Percentiles rank a stretch among this genome's conserved stretches.
phyloP scores from a whole-genome alignment of 2,329 filamentous ascomycete species.

The Apiospora saccharicola region DNA sequence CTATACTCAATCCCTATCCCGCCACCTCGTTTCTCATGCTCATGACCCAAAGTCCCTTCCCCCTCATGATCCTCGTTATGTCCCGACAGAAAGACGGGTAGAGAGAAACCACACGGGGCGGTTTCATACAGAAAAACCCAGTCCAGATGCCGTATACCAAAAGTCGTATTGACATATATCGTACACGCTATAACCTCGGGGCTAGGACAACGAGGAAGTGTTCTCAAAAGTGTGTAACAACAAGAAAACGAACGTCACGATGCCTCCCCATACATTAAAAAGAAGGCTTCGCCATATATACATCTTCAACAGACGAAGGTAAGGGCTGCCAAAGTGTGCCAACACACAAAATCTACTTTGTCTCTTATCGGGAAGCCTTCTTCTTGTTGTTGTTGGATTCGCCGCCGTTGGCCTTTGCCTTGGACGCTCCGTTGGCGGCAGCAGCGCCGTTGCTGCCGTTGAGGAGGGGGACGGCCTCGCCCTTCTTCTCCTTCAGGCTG shows the following conservation, averaged over 20 bases:
- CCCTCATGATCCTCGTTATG: not conserved
- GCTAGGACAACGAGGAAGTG: not conserved
- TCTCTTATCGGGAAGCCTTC: slow-evolving; percentile 27
- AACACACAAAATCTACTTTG: not conserved
- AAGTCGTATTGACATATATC: not conserved
- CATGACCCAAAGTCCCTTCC: too few species aligned
- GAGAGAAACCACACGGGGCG: not conserved
- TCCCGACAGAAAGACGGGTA: not conserved
- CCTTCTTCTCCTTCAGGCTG: slow-evolving; percentile 35
- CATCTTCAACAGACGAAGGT: not conserved
- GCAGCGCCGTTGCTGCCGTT: slow-evolving; percentile 38
- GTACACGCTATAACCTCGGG: not conserved
- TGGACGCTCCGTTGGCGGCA: slow-evolving; percentile 34
- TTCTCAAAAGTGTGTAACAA: not conserved
- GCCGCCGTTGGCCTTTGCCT: slow-evolving; percentile 33
- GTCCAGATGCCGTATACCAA: not conserved
- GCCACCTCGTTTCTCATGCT: not conserved
- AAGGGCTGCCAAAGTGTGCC: not conserved
- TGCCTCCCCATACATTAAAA: not conserved
- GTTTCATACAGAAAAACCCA: not conserved
- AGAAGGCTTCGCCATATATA: not conserved
- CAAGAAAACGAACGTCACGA: not conserved
- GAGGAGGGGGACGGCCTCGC: slow-evolving; percentile 32
- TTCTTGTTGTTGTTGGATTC: slow-evolving; percentile 34
- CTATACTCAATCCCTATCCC: not conserved